These are phyloP conservation scores for Solanum etuberosum DNA, from an alignment of 257 asterid species.

Conservation along the genomic window DNA sequence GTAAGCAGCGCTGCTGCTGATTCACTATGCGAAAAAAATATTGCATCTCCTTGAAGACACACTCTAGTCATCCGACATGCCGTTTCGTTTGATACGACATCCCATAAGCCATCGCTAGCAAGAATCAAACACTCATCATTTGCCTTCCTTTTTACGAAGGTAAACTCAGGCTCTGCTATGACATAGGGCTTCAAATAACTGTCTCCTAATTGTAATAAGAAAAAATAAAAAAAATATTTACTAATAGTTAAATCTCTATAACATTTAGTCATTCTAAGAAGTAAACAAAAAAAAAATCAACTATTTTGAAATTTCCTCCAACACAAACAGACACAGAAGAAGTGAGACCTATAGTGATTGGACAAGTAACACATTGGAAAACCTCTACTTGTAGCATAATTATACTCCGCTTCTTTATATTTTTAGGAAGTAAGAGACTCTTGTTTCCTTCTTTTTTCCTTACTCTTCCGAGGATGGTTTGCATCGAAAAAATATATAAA, in stretches of 20 bases:
- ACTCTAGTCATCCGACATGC: not conserved
- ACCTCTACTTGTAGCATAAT: not conserved
- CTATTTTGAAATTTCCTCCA: not conserved
- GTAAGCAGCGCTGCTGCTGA: slow-evolving; percentile 2
- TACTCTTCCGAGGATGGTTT: no score
- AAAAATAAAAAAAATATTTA: not conserved
- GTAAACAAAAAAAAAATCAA: not conserved
- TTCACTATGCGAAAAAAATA: slow-evolving; percentile 5
- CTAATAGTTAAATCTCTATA: not conserved
- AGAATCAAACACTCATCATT: slow-evolving; percentile 6
- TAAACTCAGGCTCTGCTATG: slow-evolving; percentile 6
- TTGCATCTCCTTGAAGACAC: not conserved
- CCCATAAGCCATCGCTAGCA: slow-evolving; percentile 14
- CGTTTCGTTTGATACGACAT: not conserved
- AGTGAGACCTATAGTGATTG: not conserved
- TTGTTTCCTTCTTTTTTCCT: no score
- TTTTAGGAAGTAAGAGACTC: no score
- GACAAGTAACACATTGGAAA: not conserved
- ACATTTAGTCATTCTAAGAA: not conserved
- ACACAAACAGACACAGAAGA: not conserved
- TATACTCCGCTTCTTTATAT: no score
- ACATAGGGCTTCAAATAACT: not conserved
- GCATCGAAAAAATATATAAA: no score
- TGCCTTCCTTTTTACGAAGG: not conserved
- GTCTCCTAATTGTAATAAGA: not conserved